These are phyloP conservation scores for Solanum boliviense DNA, from an alignment of 257 asterid genomes.

Conservation along the genomic window DNA sequence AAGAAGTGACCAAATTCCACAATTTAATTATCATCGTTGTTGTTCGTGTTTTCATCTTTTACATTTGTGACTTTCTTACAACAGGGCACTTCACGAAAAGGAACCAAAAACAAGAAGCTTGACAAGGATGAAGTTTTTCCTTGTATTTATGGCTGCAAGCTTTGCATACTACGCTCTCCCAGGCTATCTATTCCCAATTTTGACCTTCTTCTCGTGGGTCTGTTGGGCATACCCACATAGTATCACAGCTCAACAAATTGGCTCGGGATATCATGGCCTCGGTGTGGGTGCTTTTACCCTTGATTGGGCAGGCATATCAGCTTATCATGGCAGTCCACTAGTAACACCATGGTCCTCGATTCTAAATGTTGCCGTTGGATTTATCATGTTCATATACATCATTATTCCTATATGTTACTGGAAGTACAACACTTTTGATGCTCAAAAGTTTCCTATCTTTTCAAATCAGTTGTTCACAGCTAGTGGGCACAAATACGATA, in stretches of 20 bases:
- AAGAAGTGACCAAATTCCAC: background rate
- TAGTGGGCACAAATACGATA: constrained; percentile 62
- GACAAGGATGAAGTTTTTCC: constrained; percentile 87
- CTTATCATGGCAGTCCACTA: constrained; percentile 96
- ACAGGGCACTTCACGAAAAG: constrained; percentile 94
- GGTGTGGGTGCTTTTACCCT: constrained; percentile 98
- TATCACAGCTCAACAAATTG: constrained; percentile 93
- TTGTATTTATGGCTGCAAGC: constrained; percentile 56
- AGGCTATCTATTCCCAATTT: constrained; percentile 74
- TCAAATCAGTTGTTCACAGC: constrained; percentile 73
- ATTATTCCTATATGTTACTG: constrained; percentile 89
- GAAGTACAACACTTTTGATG: constrained; percentile 85
- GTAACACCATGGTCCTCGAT: constrained; percentile 83
- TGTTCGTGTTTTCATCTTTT: background rate
- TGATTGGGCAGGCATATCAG: constrained; percentile 98
- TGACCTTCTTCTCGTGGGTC: constrained; percentile 97
- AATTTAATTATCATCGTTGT: background rate
- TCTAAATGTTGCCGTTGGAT: constrained; percentile 72
- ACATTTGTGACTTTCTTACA: background rate
- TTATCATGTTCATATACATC: constrained; percentile 82
- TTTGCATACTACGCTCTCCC: constrained; percentile 78
- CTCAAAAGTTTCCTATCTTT: constrained; percentile 86
- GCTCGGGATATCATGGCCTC: constrained; percentile 90
- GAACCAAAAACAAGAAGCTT: constrained; percentile 56
- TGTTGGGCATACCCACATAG: constrained; percentile 94